Evolutionary conservation across 108 stramenopile species (phyloP), one percentile per base, ranked within the genome.

Genomic region (Skeletonema tropicum): DNA sequence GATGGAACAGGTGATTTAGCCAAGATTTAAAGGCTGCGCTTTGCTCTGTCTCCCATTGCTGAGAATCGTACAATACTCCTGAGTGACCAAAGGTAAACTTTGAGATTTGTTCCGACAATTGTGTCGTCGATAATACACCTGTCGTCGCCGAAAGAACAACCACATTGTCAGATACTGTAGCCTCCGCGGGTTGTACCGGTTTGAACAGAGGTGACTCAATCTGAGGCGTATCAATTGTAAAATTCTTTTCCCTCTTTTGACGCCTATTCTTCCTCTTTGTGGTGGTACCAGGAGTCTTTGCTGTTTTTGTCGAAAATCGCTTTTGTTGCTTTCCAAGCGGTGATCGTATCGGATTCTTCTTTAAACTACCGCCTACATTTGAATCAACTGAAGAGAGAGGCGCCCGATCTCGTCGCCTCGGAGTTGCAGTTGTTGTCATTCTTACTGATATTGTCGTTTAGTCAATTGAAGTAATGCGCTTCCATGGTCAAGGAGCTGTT

Each of bases 1-100:
- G 93, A 31, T 77, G 62, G 29, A 97, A 76, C 8, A 88, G 74
- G 57, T 92, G 89, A 71, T 95, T 97, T n/a, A 97, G 78, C 91
- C 93, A 97, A 14, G 67, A 70, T 8, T 85, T 72, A 62, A 94
- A 94, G 0, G 86, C 68, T 33, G 84, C 66, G 49, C 82, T 84
- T 80, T 96, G 94, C 71, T 90, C 87, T 25, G 83, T 85, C 30
- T 94, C 94, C 93, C 89, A 92, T 55, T 69, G 57, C 6, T 73
- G 63, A 9, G 64, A 23, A 57, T 64, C 25, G 71, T 52, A 72
- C 10, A 55, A 55, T 55, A 55, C 17, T 25, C 52, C 52, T 55
- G 52, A 55, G 52, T 6, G 23, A 11, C 52, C 52, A 55, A 55
- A 55, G 19, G 52, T 55, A 23, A n/a, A 55, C 10, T 23, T 55